These are phyloP conservation scores for Termitomyces sp. DNA, from an alignment of 768 basidiomycete genomes.

Conservation along the genomic window DNA sequence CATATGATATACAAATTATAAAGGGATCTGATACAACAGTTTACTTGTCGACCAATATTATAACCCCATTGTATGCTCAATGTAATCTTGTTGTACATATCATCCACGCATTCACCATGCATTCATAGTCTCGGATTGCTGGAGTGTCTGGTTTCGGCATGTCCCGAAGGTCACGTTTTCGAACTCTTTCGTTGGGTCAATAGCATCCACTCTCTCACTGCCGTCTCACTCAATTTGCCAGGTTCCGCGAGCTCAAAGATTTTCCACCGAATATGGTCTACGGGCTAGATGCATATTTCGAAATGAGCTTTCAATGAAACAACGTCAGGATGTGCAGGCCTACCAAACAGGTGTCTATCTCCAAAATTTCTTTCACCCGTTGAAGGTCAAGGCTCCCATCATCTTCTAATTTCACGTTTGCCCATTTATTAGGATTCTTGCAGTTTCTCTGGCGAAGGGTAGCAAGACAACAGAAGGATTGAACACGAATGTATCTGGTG, in stretches of 20 bases:
- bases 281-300: not conserved
- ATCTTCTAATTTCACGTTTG: not conserved
- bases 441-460: not conserved
- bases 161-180: too few relatives aligned
- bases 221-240: not conserved
- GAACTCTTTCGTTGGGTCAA: too few relatives aligned
- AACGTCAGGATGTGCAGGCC: not conserved
- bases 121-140: too few relatives aligned
- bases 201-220: not conserved
- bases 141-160: too few relatives aligned
- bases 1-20: too few relatives aligned
- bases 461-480: not conserved
- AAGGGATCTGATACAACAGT: too few relatives aligned
- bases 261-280: not conserved
- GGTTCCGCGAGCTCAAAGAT: not conserved
- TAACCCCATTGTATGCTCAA: too few relatives aligned
- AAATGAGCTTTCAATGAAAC: not conserved
- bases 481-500: not conserved
- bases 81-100: too few relatives aligned
- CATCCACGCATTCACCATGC: too few relatives aligned
- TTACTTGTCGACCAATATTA: too few relatives aligned
- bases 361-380: not conserved
- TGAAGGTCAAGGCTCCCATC: not conserved
- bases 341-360: not conserved
- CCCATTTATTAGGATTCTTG: not conserved